Percentiles rank a stretch among this genome's conserved stretches.
phyloP scores from a whole-genome alignment of 257 asterid genomes.

The Ajuga chamaepitys region DNA sequence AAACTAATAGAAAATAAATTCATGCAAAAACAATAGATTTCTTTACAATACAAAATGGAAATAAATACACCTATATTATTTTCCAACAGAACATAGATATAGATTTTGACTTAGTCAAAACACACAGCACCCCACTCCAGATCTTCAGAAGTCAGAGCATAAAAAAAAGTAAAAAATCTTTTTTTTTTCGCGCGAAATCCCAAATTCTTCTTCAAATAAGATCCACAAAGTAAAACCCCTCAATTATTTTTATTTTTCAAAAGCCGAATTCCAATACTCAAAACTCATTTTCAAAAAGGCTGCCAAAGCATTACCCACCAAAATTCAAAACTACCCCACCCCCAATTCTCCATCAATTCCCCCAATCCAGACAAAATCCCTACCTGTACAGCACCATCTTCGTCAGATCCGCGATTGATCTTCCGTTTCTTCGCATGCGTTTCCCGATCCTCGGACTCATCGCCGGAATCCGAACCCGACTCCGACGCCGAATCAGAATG shows the following conservation, averaged over 20 bases:
- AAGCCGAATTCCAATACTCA: constrained; percentile 18
- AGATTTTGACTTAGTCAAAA: constrained; percentile 54
- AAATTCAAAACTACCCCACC: not conserved
- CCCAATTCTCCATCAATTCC: constrained; percentile 5
- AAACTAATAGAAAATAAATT: constrained; percentile 14
- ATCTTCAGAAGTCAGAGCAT: constrained; percentile 44
- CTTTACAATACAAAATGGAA: not conserved
- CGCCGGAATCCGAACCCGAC: constrained; percentile 15
- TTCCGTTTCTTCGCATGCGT: constrained; percentile 30
- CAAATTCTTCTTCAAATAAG: constrained; percentile 25
- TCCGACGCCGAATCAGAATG: constrained; percentile 44
- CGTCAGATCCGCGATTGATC: constrained; percentile 65
- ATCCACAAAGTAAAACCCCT: constrained; percentile 18
- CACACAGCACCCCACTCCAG: constrained; percentile 33
- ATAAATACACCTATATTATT: constrained; percentile 6
- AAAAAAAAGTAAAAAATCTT: constrained; percentile 14
- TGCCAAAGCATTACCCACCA: constrained; percentile 1
- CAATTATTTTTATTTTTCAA: not conserved
- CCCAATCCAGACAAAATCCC: not conserved
- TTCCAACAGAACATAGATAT: constrained; percentile 3
- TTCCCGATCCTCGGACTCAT: constrained; percentile 37
- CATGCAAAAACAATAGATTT: not conserved
- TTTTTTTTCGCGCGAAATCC: constrained; percentile 55
- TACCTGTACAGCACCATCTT: constrained; percentile 42
- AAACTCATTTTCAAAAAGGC: constrained; percentile 20